Base-by-base conservation (phyloP, 140 eudicot species). In the Senecio squalidus region DNA sequence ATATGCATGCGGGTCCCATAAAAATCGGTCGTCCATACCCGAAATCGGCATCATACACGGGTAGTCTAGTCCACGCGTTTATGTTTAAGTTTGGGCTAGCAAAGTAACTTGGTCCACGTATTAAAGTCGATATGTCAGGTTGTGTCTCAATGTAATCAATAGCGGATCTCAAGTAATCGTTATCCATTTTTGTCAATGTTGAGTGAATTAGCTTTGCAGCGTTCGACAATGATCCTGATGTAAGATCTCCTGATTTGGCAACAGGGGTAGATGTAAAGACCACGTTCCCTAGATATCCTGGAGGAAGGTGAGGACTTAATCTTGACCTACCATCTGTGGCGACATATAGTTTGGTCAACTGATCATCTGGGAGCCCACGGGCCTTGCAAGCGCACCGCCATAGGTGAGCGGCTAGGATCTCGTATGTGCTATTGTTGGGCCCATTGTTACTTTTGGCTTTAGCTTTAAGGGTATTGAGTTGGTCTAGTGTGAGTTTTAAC, bases 371-470 rank as follows among this genome's bases (percentile, higher is more conserved):
- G 4, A 74, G 76, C 6, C 76, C 77, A 1, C 89, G 79, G 1
- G 89, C 82, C 54, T 67, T 71, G 71, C 82, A 74, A 0, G 70
- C 80, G 16, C 77, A 66, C 2, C 76, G 79, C 89, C 89, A 82
- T n/a, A 78, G 6, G 33, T 82, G 89, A n/a, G 77, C 84, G 0
- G 79, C 80, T 25, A 82, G 62, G 69, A 68, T 70, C 43, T 71
- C 75, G 2, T 65, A 73, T 3, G 77, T 60, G 65, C 80, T 80
- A 45, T 62, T 60, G 43, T 71, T 29, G n/a, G 11, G 14, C 6
- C 54, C 74, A 2, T 73, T 68, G 6, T 75, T 60, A 2, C 24
- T 55, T 22, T 80, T 76, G n/a, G 81, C 74, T 48, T 55, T 80
- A n/a, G 71, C 18, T 49, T 80, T 80, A 4, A 80, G 77, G n/a